phyloP scores from a whole-genome alignment of 495 filamentous ascomycete genomes.

The Glarea lozoyensis region DNA sequence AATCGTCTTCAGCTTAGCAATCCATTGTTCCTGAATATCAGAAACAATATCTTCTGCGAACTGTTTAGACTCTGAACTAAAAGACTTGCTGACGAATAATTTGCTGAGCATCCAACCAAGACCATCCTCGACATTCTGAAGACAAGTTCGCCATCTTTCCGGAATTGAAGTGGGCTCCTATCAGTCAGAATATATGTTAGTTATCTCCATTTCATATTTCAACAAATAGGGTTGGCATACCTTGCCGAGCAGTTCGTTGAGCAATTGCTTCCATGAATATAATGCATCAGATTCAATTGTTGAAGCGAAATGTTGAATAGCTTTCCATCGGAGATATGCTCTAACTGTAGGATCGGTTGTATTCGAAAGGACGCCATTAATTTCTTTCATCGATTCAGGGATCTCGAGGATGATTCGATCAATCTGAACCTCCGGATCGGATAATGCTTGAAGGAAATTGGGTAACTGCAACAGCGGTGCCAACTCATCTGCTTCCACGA shows the following conservation, averaged over 20 bases:
- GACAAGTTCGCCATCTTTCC: slow-evolving; percentile 64
- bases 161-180: slow-evolving; percentile 51
- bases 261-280: slow-evolving; percentile 48
- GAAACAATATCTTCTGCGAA: slow-evolving; percentile 59
- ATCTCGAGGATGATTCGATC: slow-evolving; percentile 49
- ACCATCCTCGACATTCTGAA: slow-evolving; percentile 44
- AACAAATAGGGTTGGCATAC: too few species aligned
- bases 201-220: background rate
- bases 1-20: slow-evolving; percentile 46
- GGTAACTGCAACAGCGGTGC: slow-evolving; percentile 46
- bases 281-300: slow-evolving; percentile 49
- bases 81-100: slow-evolving; percentile 59
- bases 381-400: slow-evolving; percentile 42
- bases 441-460: slow-evolving; percentile 42
- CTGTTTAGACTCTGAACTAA: slow-evolving; percentile 51
- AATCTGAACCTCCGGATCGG: slow-evolving; percentile 37
- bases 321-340: slow-evolving; percentile 52
- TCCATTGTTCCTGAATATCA: slow-evolving; percentile 60
- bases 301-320: slow-evolving; percentile 40
- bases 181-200: background rate
- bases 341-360: slow-evolving; percentile 40
- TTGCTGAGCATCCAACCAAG: slow-evolving; percentile 52
- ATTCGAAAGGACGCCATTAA: slow-evolving; percentile 36
- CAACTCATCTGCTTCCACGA: slow-evolving; percentile 42
- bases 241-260: slow-evolving; percentile 44